Evolutionary conservation across 176 grass and related monocot genomes (phyloP), one percentile per base, ranked within the genome.

Genomic region (Aegilops umbellulata): DNA sequence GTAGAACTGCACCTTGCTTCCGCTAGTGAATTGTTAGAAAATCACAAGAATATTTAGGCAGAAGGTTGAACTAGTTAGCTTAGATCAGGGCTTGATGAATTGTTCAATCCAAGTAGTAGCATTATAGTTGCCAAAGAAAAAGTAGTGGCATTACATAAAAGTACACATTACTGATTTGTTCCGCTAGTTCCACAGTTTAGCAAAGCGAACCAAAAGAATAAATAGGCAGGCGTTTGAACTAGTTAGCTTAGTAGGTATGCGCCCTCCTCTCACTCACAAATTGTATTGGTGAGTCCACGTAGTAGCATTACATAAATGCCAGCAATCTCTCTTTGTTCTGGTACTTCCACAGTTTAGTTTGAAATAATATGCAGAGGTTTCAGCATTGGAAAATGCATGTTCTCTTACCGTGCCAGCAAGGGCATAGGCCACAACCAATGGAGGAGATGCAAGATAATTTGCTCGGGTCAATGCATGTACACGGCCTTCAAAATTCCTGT

Each of bases 371-470:
- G 72, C 82, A 84, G 12, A 84, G 14, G 60, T 36, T 46, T 51
- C 32, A 25, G 63, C 3, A 19, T 46, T 47, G 23, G 44, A 46
- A 16, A 26, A 36, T 66, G 7, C 27, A 9, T 26, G 60, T 67
- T 83, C 67, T 68, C 88, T 83, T 90, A 99, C 97, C 67, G 94
- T 99, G 88, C 97, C 97, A 76, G 97, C 89, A 67, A 99, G 94
- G 75, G 97, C 94, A 96, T 99, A 96, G 62, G 97, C 97, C 80
- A 99, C 97, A 85, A 99, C 97, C 55, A 99, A 62, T 14, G 94
- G 97, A 85, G 97, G 94, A 79, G 97, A 99, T 62, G 97, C 97
- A 31, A 99, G 94, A 78, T 99, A 99, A 86, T 99, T 99, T 79
- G 97, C 97, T 89, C 97, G 92, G 38, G 97, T 99, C 38, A 95